A percentile compares a stretch with the other conserved stretches of the same genome.
Evolutionary conservation across 306 rosid species (phyloP).

Genomic region (Cucurbita ficifolia): DNA sequence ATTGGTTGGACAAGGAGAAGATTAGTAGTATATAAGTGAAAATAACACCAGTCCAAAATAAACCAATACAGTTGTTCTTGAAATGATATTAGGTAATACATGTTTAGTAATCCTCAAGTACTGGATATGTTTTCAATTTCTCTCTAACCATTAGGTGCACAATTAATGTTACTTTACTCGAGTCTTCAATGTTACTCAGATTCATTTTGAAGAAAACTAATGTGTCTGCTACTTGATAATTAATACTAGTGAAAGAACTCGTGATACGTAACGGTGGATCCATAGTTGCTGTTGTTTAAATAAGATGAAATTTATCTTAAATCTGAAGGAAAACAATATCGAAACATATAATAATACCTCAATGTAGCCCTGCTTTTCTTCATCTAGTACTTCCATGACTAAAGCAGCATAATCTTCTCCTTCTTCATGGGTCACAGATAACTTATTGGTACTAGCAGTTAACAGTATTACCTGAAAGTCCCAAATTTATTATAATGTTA

Average conservation of each 20-base stretch:
- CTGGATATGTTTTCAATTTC: not conserved
- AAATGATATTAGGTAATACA: not conserved
- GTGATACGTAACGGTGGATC: not conserved
- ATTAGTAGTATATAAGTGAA: too few relatives aligned
- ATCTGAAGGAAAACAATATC: not conserved
- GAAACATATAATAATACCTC: constrained; percentile 30
- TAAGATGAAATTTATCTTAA: not conserved
- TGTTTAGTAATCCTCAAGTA: not conserved
- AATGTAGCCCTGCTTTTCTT: constrained; percentile 46
- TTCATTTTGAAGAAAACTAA: not conserved
- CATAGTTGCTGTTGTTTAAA: not conserved
- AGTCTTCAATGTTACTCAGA: not conserved
- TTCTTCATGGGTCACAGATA: constrained; percentile 60
- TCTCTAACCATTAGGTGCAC: not conserved
- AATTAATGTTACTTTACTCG: not conserved
- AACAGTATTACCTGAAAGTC: constrained; percentile 35
- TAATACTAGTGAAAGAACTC: not conserved
- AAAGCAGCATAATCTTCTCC: constrained; percentile 54
- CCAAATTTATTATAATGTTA: not conserved
- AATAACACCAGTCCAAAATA: not conserved
- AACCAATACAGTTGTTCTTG: not conserved
- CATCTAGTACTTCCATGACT: constrained; percentile 57
- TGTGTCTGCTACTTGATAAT: not conserved
- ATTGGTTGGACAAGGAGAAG: too few relatives aligned
- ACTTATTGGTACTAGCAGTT: constrained; percentile 55